Conservation (phyloP, 1,284 basidiomycete genomes). For the Puccinia hordei region DNA sequence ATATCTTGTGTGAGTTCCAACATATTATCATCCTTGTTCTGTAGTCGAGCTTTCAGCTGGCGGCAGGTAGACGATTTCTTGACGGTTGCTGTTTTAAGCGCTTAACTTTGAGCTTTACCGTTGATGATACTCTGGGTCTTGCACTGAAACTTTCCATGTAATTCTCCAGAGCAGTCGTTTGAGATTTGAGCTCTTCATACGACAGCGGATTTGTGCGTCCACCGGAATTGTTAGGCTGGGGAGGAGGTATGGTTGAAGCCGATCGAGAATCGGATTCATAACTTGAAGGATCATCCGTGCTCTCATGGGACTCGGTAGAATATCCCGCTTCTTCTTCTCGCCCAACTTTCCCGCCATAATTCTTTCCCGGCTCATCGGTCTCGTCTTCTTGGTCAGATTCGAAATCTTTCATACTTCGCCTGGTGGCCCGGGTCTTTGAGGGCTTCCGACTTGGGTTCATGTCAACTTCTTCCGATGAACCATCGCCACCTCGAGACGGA, state of each 20-base stretch:
- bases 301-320: neutral
- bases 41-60: no score
- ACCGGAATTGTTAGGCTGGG: neutral
- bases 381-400: slow-evolving; percentile 2
- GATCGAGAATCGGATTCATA: neutral
- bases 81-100: no score
- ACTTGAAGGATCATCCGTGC: neutral
- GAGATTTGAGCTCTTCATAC: no score
- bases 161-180: no score
- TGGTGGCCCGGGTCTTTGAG: neutral
- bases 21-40: no score
- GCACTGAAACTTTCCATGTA: no score
- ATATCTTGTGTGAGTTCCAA: neutral
- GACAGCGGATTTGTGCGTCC: no score
- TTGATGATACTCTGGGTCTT: no score
- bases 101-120: no score
- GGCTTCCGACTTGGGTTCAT: no score
- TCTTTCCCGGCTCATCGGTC: neutral
- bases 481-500: no score
- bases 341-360: neutral
- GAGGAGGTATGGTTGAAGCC: neutral
- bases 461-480: neutral
- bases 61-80: no score
- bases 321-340: neutral
- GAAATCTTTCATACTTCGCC: neutral